Base-by-base conservation (phyloP, 1,284 basidiomycete species). In the Fomitopsis betulina region DNA sequence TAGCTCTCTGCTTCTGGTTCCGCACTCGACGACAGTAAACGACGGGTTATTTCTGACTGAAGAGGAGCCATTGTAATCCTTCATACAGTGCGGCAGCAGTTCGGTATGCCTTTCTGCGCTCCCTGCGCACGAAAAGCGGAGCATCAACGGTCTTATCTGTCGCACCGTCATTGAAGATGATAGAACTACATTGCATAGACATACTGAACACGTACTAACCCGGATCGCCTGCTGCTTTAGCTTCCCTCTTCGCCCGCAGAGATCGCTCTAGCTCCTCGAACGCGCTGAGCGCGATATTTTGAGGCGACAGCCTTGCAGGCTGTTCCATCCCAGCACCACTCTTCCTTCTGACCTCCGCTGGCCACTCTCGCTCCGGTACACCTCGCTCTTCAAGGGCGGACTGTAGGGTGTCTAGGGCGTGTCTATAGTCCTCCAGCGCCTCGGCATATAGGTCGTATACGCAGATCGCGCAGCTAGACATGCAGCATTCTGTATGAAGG, bases 381-480 rank as follows among this genome's bases (percentile, higher is more conserved):
- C 74, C 70, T 51, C 79, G 71, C 0, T 72, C 68, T 2, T 65
- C 56, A 8, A 95, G 80, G 5, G 81, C 76, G 3, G 70, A 60
- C 13, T 81, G 82, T 2, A 94, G 74, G 0, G 75, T 65, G 1
- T 67, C 67, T 1, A 94, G 64, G 1, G 85, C 78, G 7, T 79
- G 74, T 35, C 81, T 79, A 72, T 93, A 93, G 12, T 77, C 77
- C n/a, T 79, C 75, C 3, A 93, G 71, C 0, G 89, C 84, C 53
- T 94, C 92, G 56, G 89, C 84, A 72, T 95, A 93, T 27, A 95
- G 74, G 64, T 94, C 93, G 70, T 95, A 91, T 7, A 95, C 90
- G 71, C 94, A 96, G 37, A 94, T 75, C 0, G 92, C 90, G 66
- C 94, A 96, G 32, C 92, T 92, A 9, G 91, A 93, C 92, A 94